phyloP scores from a whole-genome alignment of 140 eudicot species.

The Ambrosia hybrid region DNA sequence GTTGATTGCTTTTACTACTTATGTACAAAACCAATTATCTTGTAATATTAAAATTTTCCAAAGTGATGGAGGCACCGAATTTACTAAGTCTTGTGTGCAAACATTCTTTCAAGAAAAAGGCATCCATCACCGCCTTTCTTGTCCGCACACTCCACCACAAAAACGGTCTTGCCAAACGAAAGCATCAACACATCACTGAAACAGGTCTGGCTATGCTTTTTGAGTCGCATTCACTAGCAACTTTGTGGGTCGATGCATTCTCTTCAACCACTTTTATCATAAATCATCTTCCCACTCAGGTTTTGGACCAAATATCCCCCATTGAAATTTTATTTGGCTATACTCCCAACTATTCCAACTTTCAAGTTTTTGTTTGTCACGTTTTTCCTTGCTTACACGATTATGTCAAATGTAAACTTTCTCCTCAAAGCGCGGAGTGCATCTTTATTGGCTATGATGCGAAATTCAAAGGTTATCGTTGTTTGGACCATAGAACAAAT shows the following conservation, averaged over 20 bases:
- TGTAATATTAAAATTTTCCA: neutral
- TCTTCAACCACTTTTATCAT: too few relatives aligned
- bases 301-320: neutral
- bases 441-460: too few relatives aligned
- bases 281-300: neutral
- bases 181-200: neutral
- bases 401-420: neutral
- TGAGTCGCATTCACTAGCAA: neutral
- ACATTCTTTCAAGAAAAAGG: neutral
- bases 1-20: neutral
- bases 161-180: neutral
- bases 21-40: neutral
- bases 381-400: neutral
- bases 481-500: neutral
- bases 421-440: neutral
- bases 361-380: neutral
- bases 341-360: neutral
- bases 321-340: neutral
- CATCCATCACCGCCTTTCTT: neutral
- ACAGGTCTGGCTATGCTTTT: constrained; percentile 5
- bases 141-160: neutral
- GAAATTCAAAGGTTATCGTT: too few relatives aligned
- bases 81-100: neutral
- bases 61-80: neutral
- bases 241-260: neutral